Evolutionary conservation across 1,284 basidiomycete species (phyloP).

Genomic region (Chalciporus sp.): DNA sequence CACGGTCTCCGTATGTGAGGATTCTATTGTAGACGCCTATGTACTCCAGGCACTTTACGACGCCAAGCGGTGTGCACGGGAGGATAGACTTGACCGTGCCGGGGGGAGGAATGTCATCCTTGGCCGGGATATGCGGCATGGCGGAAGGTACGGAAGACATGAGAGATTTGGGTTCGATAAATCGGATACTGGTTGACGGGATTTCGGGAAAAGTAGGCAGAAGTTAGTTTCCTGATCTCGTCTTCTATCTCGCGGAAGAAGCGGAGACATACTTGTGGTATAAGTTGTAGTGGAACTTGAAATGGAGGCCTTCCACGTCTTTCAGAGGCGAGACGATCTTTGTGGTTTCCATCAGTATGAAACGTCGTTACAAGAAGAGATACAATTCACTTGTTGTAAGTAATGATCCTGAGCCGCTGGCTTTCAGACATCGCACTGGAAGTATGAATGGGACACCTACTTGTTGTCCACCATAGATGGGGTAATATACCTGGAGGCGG

Average conservation of each 20-base stretch:
- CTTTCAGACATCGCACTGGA: constrained; percentile 6
- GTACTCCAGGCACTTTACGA: constrained; percentile 93
- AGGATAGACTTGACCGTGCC: constrained; percentile 93
- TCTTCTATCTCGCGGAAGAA: neutral
- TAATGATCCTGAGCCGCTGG: constrained; percentile 80
- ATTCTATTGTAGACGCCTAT: constrained; percentile 92
- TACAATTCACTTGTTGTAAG: constrained; percentile 73
- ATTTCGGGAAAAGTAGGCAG: neutral
- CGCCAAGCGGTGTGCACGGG: constrained; percentile 94
- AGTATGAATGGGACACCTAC: constrained; percentile 42
- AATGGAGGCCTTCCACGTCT: constrained; percentile 96
- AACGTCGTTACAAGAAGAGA: neutral
- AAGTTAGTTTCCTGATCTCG: neutral
- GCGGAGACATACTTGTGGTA: constrained; percentile 84
- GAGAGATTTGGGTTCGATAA: constrained; percentile 67
- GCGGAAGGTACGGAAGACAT: constrained; percentile 48
- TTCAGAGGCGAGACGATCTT: constrained; percentile 94
- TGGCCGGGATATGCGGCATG: constrained; percentile 37
- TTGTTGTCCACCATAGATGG: constrained; percentile 86
- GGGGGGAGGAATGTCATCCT: constrained; percentile 68
- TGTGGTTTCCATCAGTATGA: neutral
- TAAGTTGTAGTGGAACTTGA: constrained; percentile 95
- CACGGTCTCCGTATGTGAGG: constrained; percentile 91
- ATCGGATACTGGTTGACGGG: constrained; percentile 63
- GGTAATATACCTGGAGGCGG: constrained; percentile 80